phyloP scores from a whole-genome alignment of 768 basidiomycete species.

The Xerocomellus amylosporus region DNA sequence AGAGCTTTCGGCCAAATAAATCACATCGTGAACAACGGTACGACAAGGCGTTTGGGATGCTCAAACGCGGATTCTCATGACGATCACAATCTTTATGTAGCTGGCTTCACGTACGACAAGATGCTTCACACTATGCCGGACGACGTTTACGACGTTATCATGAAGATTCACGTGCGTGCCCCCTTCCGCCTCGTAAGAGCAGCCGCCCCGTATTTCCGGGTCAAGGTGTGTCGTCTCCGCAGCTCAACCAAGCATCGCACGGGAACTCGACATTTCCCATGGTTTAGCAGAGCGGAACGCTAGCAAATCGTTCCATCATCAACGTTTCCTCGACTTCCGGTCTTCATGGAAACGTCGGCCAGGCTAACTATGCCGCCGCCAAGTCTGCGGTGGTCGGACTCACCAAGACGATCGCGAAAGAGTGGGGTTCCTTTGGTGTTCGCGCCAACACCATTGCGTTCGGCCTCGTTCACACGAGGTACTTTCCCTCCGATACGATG shows the following conservation, averaged over 20 bases:
- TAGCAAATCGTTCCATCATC: slow-evolving; percentile 71
- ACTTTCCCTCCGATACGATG: not conserved
- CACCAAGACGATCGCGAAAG: slow-evolving; percentile 84
- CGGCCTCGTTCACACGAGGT: slow-evolving; percentile 77
- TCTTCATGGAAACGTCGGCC: slow-evolving; percentile 84
- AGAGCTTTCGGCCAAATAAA: slow-evolving; percentile 84
- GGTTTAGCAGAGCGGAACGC: slow-evolving; percentile 43
- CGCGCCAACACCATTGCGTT: slow-evolving; percentile 81
- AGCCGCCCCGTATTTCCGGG: slow-evolving; percentile 80
- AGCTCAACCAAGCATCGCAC: not conserved
- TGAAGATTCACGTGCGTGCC: slow-evolving; percentile 81
- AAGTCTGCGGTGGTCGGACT: slow-evolving; percentile 77
- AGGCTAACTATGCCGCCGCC: slow-evolving; percentile 78
- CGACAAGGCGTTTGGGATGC: slow-evolving; percentile 7
- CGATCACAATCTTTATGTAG: slow-evolving; percentile 27
- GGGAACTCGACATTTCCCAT: not conserved
- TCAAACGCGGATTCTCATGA: not conserved
- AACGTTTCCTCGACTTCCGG: slow-evolving; percentile 84
- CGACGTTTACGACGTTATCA: slow-evolving; percentile 76
- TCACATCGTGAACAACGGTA: slow-evolving; percentile 82
- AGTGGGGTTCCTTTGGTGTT: slow-evolving; percentile 82
- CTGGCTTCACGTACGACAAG: slow-evolving; percentile 79
- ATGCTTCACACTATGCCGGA: slow-evolving; percentile 88
- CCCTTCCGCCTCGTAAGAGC: slow-evolving; percentile 83
- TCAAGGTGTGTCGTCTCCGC: slow-evolving; percentile 47